These are phyloP conservation scores for Chrysoporthe austroafricana DNA, from an alignment of 2,329 filamentous ascomycete genomes.

Conservation along the genomic window DNA sequence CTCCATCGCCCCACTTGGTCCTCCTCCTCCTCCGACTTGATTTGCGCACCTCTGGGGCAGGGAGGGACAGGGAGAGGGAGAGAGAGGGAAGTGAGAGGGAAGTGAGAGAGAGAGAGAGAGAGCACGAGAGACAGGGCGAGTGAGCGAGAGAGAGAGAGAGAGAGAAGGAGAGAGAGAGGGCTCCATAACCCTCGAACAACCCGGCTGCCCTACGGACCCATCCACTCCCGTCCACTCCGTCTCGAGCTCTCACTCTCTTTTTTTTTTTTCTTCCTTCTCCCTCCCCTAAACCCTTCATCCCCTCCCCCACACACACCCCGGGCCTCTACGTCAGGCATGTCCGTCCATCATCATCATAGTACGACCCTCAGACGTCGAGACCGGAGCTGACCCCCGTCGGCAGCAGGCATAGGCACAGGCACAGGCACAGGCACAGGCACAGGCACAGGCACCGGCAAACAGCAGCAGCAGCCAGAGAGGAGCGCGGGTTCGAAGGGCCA, in stretches of 20 bases:
- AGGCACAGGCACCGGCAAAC: no score
- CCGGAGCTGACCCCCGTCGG: conserved; percentile 6
- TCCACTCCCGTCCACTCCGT: neutral
- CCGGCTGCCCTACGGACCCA: neutral
- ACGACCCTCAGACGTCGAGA: neutral
- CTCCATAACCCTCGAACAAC: neutral
- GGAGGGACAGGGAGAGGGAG: neutral
- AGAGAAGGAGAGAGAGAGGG: neutral
- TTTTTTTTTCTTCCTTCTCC: neutral
- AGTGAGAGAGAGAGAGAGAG: no score
- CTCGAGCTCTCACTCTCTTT: neutral
- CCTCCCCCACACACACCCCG: neutral
- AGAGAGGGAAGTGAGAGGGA: no score
- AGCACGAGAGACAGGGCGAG: no score
- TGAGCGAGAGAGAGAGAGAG: neutral
- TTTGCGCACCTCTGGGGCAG: neutral
- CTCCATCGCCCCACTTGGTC: conserved; percentile 5
- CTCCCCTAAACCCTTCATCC: neutral
- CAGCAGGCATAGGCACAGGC: neutral
- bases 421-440: neutral
- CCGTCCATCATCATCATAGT: neutral
- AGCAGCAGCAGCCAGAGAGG: neutral
- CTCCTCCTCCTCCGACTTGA: neutral
- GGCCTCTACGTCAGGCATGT: conserved; percentile 8
- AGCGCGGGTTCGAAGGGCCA: neutral